Evolutionary conservation across 352 stramenopile species (phyloP), one percentile per base, ranked within the genome.

Genomic region (Phytopythium aichiense): DNA sequence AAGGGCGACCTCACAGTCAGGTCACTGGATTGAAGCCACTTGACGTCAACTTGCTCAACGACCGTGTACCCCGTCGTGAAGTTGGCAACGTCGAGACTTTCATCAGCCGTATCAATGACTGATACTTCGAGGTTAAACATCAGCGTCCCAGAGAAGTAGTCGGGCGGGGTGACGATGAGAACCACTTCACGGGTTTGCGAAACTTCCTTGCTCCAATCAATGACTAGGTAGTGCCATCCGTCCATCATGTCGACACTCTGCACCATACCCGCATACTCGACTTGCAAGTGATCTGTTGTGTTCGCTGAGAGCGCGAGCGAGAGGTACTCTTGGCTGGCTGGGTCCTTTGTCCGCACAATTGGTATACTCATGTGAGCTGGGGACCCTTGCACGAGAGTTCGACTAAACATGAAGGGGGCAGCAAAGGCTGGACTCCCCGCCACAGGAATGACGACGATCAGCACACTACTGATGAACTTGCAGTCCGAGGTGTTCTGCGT

Each of bases 21-120:
- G 22, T 66, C 28, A 13, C 28, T 12, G 7, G 23, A 58, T 45
- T 43, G 28, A 4, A 77, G 58, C 73, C 73, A 79, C 51, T 73
- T 60, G 22, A 81, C 20, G 15, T 66, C 56, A 35, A 77, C 50
- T 49, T 71, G 46, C 35, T 64, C 53, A 31, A 77, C 57, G 7
- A 38, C 62, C 11, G 37, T 38, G 13, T 43, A 54, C 8, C 65
- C 59, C 7, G 51, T 64, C 12, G 51, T 56, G 15, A 68, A 42
- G 11, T 73, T 56, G 45, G 65, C 48, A 58, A 79, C 61, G 18
- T 37, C 35, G 18, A 45, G 37, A 7, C 42, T 22, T n/a, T 42
- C 50, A 11, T 55, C 35, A 0, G 52, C 18, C 15, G 53, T 31
- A 4, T 52, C 51, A 45, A 79, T 51, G 1, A 62, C 51, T 7